These are phyloP conservation scores for Alternaria ethzedia DNA, from an alignment of 2,329 filamentous ascomycete genomes.

Conservation along the genomic window DNA sequence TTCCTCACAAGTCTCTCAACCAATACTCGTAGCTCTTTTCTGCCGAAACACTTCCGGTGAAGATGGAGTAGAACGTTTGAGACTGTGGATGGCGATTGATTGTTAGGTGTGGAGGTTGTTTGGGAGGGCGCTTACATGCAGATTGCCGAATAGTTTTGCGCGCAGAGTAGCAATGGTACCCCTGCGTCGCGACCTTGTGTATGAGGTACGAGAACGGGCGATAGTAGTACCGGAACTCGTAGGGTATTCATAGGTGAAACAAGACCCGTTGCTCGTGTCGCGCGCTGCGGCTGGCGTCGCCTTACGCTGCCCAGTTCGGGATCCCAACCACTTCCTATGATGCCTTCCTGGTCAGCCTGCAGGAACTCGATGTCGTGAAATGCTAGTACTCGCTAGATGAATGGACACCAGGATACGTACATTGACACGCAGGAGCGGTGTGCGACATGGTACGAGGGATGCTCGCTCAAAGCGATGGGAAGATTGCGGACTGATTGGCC, in stretches of 20 bases:
- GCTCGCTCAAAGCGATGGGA: constrained; percentile 16
- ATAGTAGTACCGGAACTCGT: constrained; percentile 26
- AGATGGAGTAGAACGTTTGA: not conserved
- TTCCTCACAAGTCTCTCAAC: constrained; percentile 8
- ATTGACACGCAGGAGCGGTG: constrained; percentile 34
- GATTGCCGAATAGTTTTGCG: constrained; percentile 10
- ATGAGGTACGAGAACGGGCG: constrained; percentile 14
- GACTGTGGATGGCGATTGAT: constrained; percentile 3
- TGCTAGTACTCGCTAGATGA: constrained; percentile 24
- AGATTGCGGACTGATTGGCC: constrained; percentile 23
- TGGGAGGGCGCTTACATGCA: constrained; percentile 29
- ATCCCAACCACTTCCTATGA: constrained; percentile 25
- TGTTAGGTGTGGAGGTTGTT: constrained; percentile 1
- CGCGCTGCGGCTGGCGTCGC: constrained; percentile 26
- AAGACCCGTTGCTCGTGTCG: constrained; percentile 38
- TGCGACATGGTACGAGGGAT: constrained; percentile 32
- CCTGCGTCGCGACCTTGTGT: constrained; percentile 38
- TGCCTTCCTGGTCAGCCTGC: constrained; percentile 35
- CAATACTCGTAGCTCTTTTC: not conserved
- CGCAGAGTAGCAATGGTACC: constrained; percentile 15
- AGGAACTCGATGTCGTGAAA: constrained; percentile 29
- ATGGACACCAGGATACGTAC: constrained; percentile 28
- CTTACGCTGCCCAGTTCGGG: constrained; percentile 25
- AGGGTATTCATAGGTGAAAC: constrained; percentile 38
- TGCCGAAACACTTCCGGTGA: not conserved